Evolutionary conservation across 768 basidiomycete genomes (phyloP).

Genomic region (Rhodotorula toruloides): DNA sequence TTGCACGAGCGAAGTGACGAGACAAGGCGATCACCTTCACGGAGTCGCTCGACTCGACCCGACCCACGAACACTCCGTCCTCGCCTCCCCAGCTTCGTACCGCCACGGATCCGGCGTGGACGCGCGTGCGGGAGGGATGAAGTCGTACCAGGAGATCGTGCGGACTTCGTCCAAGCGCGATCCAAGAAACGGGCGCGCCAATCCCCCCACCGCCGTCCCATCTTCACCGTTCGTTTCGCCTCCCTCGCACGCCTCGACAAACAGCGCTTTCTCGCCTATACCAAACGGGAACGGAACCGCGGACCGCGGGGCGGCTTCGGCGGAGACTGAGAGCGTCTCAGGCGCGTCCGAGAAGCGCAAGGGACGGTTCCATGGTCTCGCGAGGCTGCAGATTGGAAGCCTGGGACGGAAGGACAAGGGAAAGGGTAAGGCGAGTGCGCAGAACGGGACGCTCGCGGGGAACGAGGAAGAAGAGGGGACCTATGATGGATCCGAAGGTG

Average conservation of each 20-base stretch:
- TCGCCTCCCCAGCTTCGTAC: no score
- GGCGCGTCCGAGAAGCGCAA: no score
- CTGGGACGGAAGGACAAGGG: not conserved
- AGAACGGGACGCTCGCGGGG: no score
- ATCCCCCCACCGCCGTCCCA: not conserved
- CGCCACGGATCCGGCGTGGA: no score
- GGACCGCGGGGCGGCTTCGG: no score
- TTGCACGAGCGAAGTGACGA: no score
- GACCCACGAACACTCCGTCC: no score
- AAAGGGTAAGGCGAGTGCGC: not conserved
- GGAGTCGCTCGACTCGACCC: no score
- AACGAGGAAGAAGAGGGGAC: not conserved
- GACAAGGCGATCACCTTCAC: no score
- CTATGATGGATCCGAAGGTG: not conserved
- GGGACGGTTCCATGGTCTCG: conserved; percentile 2
- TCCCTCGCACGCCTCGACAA: not conserved
- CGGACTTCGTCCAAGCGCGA: conserved; percentile 5
- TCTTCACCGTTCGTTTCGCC: not conserved
- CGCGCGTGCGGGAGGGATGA: not conserved
- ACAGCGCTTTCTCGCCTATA: no score
- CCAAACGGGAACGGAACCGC: not conserved
- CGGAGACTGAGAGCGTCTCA: no score
- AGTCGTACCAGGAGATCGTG: conserved; percentile 29
- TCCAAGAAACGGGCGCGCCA: not conserved
- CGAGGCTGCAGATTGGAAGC: not conserved